A percentile compares a stretch with the other conserved stretches of the same genome.
phyloP scores from a whole-genome alignment of 2,329 filamentous ascomycete genomes.

The Diplocarpon rosae region DNA sequence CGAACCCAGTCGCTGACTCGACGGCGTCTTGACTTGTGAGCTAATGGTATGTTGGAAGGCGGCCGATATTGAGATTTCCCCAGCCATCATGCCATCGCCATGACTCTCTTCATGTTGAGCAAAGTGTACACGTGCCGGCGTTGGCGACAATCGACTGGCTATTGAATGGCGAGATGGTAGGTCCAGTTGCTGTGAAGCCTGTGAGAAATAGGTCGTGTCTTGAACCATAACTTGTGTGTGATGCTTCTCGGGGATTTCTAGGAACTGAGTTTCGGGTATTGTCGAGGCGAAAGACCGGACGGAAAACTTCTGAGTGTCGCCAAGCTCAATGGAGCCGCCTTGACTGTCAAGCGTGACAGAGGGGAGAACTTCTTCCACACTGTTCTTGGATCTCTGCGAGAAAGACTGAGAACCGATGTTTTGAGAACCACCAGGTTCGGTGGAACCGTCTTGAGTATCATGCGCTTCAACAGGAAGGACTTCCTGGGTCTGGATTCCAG shows the following conservation, averaged over 20 bases:
- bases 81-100: not conserved
- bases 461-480: not conserved
- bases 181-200: conserved; percentile 5
- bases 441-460: conserved; percentile 2
- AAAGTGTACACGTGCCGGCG: not conserved
- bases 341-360: not conserved
- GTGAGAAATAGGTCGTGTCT: conserved; percentile 4
- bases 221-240: conserved; percentile 2
- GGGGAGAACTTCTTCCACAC: not conserved
- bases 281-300: not conserved
- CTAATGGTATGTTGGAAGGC: conserved; percentile 1
- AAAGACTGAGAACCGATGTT: not conserved
- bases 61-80: conserved; percentile 1
- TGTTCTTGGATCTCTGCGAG: not conserved
- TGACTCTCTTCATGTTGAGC: not conserved
- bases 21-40: not conserved
- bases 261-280: conserved; percentile 7
- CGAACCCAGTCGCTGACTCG: not conserved
- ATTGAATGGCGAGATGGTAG: not conserved
- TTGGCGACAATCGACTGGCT: not conserved
- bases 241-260: not conserved
- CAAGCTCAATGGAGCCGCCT: conserved; percentile 4
- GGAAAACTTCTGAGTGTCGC: conserved; percentile 1
- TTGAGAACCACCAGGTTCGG: conserved; percentile 1
- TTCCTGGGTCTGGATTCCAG: not conserved